Conservation (phyloP, 495 filamentous ascomycete species). For the Lophiotrema nucula region DNA sequence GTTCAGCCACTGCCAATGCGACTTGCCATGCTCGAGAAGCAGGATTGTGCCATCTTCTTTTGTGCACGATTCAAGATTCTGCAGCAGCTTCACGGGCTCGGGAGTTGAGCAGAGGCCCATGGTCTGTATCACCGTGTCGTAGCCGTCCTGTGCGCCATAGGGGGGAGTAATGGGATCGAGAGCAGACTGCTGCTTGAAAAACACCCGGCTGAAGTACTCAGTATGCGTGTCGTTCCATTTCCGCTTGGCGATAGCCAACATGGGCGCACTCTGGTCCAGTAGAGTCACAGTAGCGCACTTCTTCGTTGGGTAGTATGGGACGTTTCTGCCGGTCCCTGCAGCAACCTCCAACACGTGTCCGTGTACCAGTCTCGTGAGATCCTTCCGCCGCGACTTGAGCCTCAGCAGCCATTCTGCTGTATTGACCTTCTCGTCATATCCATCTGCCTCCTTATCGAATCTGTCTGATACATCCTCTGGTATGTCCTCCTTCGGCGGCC, state of each 20-base stretch:
- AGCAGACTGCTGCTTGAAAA: conserved; percentile 46
- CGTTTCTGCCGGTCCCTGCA: conserved; percentile 87
- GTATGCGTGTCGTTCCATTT: conserved; percentile 57
- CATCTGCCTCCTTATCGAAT: conserved; percentile 39
- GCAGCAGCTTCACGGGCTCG: conserved; percentile 67
- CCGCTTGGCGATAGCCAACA: conserved; percentile 60
- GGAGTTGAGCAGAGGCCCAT: conserved; percentile 89
- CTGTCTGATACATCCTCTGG: conserved; percentile 36
- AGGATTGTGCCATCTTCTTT: conserved; percentile 60
- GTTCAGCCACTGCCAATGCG: conserved; percentile 76
- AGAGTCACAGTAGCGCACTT: conserved; percentile 55
- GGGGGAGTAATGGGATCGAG: conserved; percentile 37
- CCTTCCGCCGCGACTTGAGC: conserved; percentile 25
- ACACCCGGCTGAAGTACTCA: conserved; percentile 44
- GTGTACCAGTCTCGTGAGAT: conserved; percentile 41
- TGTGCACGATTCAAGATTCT: conserved; percentile 53
- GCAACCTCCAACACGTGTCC: conserved; percentile 89
- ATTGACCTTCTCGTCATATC: conserved; percentile 41
- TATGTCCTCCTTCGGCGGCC: conserved; percentile 18
- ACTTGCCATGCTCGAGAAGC: conserved; percentile 88
- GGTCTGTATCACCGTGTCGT: conserved; percentile 86
- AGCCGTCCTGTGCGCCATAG: conserved; percentile 43
- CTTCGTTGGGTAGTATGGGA: conserved; percentile 64
- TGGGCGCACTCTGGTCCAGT: conserved; percentile 62
- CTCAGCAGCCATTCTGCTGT: conserved; percentile 36